Evolutionary conservation across 73 alveolate genomes (phyloP).

Genomic region (Blepharisma stoltei): DNA sequence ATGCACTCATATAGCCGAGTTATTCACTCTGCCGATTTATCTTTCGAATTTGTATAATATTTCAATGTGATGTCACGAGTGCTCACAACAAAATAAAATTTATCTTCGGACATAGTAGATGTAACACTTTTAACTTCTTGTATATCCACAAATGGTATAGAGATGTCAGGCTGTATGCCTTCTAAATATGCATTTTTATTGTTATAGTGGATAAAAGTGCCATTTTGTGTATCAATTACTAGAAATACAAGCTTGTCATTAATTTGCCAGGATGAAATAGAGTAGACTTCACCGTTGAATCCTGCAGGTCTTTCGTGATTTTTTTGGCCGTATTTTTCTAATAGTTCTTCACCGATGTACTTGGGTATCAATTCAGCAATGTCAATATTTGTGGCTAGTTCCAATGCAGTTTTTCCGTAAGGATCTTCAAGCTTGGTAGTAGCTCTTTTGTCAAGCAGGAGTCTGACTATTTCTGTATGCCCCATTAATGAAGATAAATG

Average conservation of each 20-base stretch:
- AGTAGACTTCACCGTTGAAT: conserved; percentile 21
- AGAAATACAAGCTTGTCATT: conserved; percentile 5
- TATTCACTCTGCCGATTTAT: conserved; percentile 6
- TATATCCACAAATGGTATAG: not conserved
- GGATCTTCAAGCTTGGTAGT: not conserved
- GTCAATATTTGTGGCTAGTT: not conserved
- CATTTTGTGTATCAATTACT: not conserved
- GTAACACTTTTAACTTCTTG: conserved; percentile 8
- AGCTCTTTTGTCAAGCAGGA: not conserved
- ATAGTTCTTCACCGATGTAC: not conserved
- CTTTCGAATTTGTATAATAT: not conserved
- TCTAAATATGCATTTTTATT: not conserved
- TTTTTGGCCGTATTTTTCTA: not conserved
- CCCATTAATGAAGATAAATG: not conserved
- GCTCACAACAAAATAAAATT: not conserved
- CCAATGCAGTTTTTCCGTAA: conserved; percentile 12
- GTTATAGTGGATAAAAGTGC: conserved; percentile 10
- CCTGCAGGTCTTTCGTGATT: conserved; percentile 11
- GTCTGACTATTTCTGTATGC: conserved; percentile 1
- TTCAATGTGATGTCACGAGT: not conserved
- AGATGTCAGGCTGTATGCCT: not conserved
- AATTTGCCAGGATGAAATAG: not conserved
- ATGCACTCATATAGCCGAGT: not conserved
- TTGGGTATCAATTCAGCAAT: conserved; percentile 20
- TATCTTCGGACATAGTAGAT: not conserved